These are phyloP conservation scores for Thermothielavioides terrestris DNA, from an alignment of 495 filamentous ascomycete genomes.

Conservation along the genomic window DNA sequence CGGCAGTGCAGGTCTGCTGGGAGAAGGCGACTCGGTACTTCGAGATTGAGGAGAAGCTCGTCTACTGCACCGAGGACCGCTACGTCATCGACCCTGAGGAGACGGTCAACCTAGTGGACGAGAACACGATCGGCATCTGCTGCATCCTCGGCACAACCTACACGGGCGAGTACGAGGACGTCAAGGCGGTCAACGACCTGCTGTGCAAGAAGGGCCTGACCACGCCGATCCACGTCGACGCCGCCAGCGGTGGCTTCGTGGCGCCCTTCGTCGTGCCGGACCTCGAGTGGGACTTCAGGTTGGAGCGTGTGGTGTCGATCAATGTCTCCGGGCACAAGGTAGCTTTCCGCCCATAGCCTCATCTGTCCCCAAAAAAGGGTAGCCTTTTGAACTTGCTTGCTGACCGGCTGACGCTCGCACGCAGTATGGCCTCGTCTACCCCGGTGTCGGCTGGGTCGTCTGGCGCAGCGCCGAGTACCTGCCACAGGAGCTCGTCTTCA, in stretches of 20 bases:
- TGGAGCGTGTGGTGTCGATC: slow-evolving; percentile 79
- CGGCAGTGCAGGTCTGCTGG: slow-evolving; percentile 92
- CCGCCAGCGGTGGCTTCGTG: slow-evolving; percentile 83
- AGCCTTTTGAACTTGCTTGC: not conserved
- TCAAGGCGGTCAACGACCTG: slow-evolving; percentile 80
- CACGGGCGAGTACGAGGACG: slow-evolving; percentile 92
- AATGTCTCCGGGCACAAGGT: slow-evolving; percentile 94
- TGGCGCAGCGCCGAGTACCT: slow-evolving; percentile 79
- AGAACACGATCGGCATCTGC: slow-evolving; percentile 94
- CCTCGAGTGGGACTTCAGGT: slow-evolving; percentile 79
- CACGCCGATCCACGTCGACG: slow-evolving; percentile 83
- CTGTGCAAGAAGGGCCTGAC: slow-evolving; percentile 62
- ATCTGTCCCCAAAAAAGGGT: not conserved
- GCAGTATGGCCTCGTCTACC: slow-evolving; percentile 62
- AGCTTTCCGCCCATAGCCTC: slow-evolving; percentile 28
- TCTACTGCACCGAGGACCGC: slow-evolving; percentile 71
- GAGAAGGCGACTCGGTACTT: slow-evolving; percentile 95
- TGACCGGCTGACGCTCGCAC: too few species aligned
- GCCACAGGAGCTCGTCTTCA: slow-evolving; percentile 87
- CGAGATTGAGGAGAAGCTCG: slow-evolving; percentile 81
- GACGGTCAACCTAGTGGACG: slow-evolving; percentile 76
- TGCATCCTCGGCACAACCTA: slow-evolving; percentile 84
- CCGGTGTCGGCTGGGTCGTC: slow-evolving; percentile 86
- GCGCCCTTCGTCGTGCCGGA: slow-evolving; percentile 78
- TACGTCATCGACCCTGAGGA: slow-evolving; percentile 81